Percentiles rank a stretch among this genome's conserved stretches.
Conservation (phyloP, 306 rosid genomes). For the Styphnolobium japonicum region DNA sequence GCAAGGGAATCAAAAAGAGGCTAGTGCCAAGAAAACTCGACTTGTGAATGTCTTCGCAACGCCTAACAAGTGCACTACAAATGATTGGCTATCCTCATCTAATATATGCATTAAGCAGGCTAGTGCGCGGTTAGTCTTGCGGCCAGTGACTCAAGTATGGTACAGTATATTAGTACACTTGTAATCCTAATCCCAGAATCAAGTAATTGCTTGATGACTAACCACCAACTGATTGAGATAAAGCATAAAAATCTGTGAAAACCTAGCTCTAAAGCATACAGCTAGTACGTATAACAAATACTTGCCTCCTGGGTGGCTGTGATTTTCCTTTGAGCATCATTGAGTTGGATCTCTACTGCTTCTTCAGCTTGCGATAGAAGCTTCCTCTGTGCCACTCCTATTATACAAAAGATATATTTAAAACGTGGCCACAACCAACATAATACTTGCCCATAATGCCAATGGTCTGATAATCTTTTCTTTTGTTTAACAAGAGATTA, state of each 20-base stretch:
- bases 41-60: not conserved
- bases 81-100: conserved; percentile 11
- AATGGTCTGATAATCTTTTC: not conserved
- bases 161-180: not conserved
- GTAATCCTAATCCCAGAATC: conserved; percentile 5
- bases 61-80: not conserved
- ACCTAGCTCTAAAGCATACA: not conserved
- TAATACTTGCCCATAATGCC: conserved; percentile 9
- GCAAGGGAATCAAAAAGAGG: conserved; percentile 14
- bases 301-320: conserved; percentile 71
- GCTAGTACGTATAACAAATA: not conserved
- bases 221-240: conserved; percentile 25
- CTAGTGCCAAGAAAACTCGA: conserved; percentile 4
- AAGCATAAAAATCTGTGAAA: conserved; percentile 14
- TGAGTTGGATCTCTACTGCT: conserved; percentile 59
- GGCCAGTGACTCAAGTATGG: too few species aligned
- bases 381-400: conserved; percentile 77
- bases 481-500: not conserved
- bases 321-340: conserved; percentile 73
- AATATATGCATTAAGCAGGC: conserved; percentile 1
- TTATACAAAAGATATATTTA: conserved; percentile 13
- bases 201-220: conserved; percentile 12
- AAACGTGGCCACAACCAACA: conserved; percentile 14
- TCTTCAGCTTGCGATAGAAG: conserved; percentile 77
- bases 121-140: not conserved